Percentiles rank a stretch among this genome's conserved stretches.
phyloP scores from a whole-genome alignment of 2,329 filamentous ascomycete species.

The Triangularia setosa region DNA sequence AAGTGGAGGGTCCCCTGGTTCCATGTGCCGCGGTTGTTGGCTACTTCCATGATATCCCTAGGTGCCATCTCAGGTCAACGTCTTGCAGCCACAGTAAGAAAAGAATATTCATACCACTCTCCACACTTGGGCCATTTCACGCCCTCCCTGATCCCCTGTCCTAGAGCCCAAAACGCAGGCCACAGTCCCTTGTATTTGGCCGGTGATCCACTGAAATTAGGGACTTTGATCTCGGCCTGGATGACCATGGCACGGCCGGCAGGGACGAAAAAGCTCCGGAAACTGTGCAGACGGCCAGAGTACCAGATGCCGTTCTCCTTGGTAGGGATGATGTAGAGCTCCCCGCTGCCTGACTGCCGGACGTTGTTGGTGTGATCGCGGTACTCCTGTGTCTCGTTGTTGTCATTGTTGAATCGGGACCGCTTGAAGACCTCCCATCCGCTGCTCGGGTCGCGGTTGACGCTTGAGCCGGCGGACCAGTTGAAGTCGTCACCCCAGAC shows the following conservation, averaged over 20 bases:
- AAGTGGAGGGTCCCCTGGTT: neutral
- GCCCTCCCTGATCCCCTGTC: neutral
- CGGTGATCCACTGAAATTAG: neutral
- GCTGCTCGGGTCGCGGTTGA: neutral
- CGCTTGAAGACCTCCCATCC: neutral
- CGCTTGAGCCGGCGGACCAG: neutral
- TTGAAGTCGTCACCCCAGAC: neutral
- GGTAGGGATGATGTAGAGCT: neutral
- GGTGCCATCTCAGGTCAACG: no score
- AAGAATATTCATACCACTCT: neutral
- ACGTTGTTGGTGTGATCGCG: neutral
- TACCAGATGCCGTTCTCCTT: neutral
- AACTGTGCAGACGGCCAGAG: neutral
- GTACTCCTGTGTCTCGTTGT: neutral
- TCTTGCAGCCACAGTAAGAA: no score
- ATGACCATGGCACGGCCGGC: neutral
- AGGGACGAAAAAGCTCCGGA: no score
- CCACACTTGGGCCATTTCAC: neutral
- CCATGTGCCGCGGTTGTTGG: neutral
- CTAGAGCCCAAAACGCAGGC: neutral
- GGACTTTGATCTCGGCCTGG: neutral
- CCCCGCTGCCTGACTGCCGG: neutral
- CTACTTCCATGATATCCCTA: neutral
- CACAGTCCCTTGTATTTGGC: neutral
- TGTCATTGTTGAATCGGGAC: neutral